phyloP scores from a whole-genome alignment of 208 protist species.

The Vickermania spadyakhi region DNA sequence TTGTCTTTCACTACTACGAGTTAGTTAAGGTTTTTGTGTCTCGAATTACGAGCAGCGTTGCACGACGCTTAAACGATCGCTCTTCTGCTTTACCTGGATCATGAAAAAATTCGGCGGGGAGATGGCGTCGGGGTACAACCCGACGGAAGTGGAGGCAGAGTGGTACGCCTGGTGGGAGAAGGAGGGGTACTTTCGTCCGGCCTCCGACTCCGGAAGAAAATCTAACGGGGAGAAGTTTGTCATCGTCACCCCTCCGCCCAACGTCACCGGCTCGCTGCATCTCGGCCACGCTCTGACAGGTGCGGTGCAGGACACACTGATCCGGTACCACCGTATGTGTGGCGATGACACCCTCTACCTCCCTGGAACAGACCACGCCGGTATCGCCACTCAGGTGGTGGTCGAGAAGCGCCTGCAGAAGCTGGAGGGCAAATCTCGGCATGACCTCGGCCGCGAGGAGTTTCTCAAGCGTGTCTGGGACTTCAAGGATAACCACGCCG shows the following conservation, averaged over 20 bases:
- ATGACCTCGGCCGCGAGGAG: conserved; percentile 96
- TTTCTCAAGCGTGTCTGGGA: conserved; percentile 97
- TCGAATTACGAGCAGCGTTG: too few relatives aligned
- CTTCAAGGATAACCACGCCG: conserved; percentile 97
- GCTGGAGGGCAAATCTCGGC: conserved; percentile 77
- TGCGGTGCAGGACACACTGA: conserved; percentile 93
- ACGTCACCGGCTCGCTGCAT: conserved; percentile 99
- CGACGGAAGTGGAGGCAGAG: conserved; percentile 90
- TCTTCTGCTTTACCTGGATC: not conserved
- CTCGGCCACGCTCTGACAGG: conserved; percentile 99
- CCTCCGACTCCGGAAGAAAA: conserved; percentile 52
- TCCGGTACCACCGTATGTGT: conserved; percentile 94
- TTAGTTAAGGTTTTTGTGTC: too few relatives aligned
- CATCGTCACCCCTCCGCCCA: conserved; percentile 99
- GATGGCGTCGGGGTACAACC: conserved; percentile 91
- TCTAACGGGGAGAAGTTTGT: conserved; percentile 84
- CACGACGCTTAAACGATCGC: not conserved
- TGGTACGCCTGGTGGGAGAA: conserved; percentile 99
- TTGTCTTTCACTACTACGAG: too few relatives aligned
- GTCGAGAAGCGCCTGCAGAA: conserved; percentile 96
- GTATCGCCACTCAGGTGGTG: conserved; percentile 98
- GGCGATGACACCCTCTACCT: conserved; percentile 97
- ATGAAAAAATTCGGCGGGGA: conserved; percentile 56
- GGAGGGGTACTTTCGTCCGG: conserved; percentile 93
- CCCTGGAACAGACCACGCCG: conserved; percentile 99